Percentiles rank a stretch among this genome's conserved stretches.
These are phyloP conservation scores for Trichoderma polysporum DNA, from an alignment of 2,329 filamentous ascomycete species.

Conservation along the genomic window DNA sequence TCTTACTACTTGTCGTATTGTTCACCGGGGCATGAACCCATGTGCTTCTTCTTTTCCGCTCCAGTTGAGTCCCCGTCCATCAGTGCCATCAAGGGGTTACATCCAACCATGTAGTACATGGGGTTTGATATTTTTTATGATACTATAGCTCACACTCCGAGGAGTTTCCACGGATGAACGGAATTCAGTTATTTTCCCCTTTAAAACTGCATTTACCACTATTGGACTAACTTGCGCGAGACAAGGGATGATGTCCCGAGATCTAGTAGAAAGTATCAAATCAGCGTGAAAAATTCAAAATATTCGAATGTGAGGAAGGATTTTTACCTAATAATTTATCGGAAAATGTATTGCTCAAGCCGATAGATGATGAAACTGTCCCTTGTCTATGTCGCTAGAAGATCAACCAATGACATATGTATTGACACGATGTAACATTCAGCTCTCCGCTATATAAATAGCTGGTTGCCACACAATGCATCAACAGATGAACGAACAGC, in stretches of 20 bases:
- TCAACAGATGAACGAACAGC: background rate
- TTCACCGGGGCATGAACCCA: background rate
- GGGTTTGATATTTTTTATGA: background rate
- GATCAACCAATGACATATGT: background rate
- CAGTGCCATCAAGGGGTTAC: background rate
- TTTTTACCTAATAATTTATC: background rate
- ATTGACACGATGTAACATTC: background rate
- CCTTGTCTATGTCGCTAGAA: background rate
- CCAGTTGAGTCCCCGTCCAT: background rate
- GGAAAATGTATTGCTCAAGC: background rate
- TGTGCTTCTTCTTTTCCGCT: background rate
- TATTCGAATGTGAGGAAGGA: background rate
- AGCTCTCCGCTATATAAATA: background rate
- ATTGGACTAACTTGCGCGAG: too few species aligned
- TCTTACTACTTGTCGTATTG: too few species aligned
- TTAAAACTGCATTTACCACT: background rate
- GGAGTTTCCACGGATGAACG: slow-evolving; percentile 3
- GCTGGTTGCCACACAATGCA: background rate
- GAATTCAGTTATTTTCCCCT: background rate
- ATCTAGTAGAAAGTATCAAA: background rate
- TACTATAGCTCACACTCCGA: background rate
- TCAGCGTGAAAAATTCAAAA: background rate
- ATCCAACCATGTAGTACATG: background rate
- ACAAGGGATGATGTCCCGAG: background rate
- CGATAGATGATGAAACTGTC: background rate